Evolutionary conservation across 148 eudicot genomes (phyloP).

Genomic region (Rhododendron williamsianum): DNA sequence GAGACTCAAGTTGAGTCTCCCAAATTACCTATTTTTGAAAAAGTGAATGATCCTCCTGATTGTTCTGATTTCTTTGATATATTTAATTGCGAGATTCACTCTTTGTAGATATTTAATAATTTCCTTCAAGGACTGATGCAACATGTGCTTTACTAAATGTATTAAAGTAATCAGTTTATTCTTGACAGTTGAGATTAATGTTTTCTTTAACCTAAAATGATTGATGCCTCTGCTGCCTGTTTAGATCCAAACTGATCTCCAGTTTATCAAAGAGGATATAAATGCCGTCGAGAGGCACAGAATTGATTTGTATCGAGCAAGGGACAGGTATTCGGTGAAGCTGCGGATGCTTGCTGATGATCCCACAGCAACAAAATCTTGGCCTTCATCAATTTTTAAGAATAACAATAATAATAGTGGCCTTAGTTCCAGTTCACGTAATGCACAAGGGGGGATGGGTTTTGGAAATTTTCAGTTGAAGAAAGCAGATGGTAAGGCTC

Average conservation of each 20-base stretch:
- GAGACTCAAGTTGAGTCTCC: not conserved
- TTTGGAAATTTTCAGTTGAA: slow-evolving; percentile 48
- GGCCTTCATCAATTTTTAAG: slow-evolving; percentile 48
- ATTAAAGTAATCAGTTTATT: not conserved
- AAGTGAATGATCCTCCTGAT: not conserved
- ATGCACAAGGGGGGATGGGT: slow-evolving; percentile 47
- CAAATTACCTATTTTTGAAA: not conserved
- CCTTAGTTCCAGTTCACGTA: slow-evolving; percentile 44
- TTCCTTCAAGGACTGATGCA: not conserved
- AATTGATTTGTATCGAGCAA: slow-evolving; percentile 63
- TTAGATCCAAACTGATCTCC: slow-evolving; percentile 76
- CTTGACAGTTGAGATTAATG: not conserved
- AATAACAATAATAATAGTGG: slow-evolving; percentile 34
- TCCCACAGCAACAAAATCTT: slow-evolving; percentile 33
- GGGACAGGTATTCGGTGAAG: slow-evolving; percentile 64
- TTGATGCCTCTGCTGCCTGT: slow-evolving; percentile 21
- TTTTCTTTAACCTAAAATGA: not conserved
- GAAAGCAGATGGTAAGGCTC: slow-evolving; percentile 58
- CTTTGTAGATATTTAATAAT: not conserved
- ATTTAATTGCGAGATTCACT: not conserved
- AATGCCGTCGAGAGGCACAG: slow-evolving; percentile 71
- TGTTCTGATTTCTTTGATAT: not conserved
- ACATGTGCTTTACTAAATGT: not conserved
- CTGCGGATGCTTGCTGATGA: slow-evolving; percentile 58
- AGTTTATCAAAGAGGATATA: slow-evolving; percentile 72